Base-by-base conservation (phyloP, 177 flowering plant species). In the Vitis hybrid region DNA sequence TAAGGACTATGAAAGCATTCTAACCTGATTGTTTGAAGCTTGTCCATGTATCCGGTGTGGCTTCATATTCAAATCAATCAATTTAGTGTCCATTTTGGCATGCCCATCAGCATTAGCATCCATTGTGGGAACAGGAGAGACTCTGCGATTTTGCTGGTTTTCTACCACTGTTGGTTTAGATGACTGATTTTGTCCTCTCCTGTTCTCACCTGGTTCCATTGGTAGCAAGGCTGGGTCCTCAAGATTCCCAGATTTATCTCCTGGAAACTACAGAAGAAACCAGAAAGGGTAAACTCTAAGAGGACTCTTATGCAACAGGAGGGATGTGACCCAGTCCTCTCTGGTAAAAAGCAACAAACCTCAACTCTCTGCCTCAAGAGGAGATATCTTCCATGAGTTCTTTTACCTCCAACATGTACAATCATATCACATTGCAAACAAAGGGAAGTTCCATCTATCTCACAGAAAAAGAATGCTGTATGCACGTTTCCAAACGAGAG, bases 331-430 rank as follows among this genome's bases (percentile, higher is more conserved):
- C 32, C 54, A 48, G 1, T 56, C 8, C 49, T 56, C 55, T 27
- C 18, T 3, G 18, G 27, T 49, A 35, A 9, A 51, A 32, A 65
- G 52, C 56, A 62, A 79, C 92, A 69, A 79, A 93, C 99, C 97
- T 93, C 89, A 58, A 91, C 88, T 81, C 91, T 85, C 82, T 95
- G 97, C 82, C 94, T 90, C 63, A 90, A 74, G 10, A 93, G 71
- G 51, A 93, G 93, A 80, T 83, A 89, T 81, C 99, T 87, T 77
- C 83, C 85, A 78, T 95, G 99, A 16, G 91, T 91, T 81, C 92
- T 81, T 89, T 95, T 95, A 66, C 98, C 97, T 10, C 97, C 99
- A 74, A 93, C 97, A 80, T 95, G 99, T 15, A 95, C 98, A 72
- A 80, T 79, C 97, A 91, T 89, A 71, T 95, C 98, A 72, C 99